Evolutionary conservation across 352 stramenopile species (phyloP).

Genomic region (Peronospora farinosa): DNA sequence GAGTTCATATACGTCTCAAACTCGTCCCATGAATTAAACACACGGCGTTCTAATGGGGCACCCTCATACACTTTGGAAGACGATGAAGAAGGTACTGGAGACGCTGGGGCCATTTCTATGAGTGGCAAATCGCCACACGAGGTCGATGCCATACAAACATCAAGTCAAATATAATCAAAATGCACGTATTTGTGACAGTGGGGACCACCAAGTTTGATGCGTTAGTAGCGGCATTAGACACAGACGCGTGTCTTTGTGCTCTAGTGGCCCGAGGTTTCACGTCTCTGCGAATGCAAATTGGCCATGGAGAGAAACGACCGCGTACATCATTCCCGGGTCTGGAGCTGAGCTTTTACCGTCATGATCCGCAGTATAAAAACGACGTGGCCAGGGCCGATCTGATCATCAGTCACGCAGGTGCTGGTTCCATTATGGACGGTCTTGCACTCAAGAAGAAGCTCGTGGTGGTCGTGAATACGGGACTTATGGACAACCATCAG

Average conservation of each 20-base stretch:
- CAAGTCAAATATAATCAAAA: constrained; percentile 3
- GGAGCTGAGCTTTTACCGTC: constrained; percentile 74
- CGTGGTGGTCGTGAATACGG: constrained; percentile 91
- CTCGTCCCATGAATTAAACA: constrained; percentile 31
- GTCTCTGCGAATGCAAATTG: constrained; percentile 76
- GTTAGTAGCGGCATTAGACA: constrained; percentile 71
- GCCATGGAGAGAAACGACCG: constrained; percentile 55
- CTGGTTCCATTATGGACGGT: constrained; percentile 91
- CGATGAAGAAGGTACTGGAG: not conserved
- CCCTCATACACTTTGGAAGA: constrained; percentile 16
- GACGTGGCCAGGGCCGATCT: constrained; percentile 90
- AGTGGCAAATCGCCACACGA: not conserved
- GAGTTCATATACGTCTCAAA: constrained; percentile 29
- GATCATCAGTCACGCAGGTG: constrained; percentile 92
- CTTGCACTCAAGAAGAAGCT: constrained; percentile 75
- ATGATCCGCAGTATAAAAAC: constrained; percentile 84
- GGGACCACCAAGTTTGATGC: constrained; percentile 92
- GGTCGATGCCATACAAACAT: not conserved
- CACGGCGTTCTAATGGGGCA: constrained; percentile 14
- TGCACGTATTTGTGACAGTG: constrained; percentile 88
- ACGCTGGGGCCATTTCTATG: not conserved
- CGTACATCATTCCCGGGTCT: constrained; percentile 31
- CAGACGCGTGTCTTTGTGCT: constrained; percentile 43
- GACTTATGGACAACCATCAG: constrained; percentile 98
- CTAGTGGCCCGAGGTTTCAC: constrained; percentile 55